Percentiles rank a stretch among this genome's conserved stretches.
phyloP scores from a whole-genome alignment of 306 rosid genomes.

The Argentina anserina region DNA sequence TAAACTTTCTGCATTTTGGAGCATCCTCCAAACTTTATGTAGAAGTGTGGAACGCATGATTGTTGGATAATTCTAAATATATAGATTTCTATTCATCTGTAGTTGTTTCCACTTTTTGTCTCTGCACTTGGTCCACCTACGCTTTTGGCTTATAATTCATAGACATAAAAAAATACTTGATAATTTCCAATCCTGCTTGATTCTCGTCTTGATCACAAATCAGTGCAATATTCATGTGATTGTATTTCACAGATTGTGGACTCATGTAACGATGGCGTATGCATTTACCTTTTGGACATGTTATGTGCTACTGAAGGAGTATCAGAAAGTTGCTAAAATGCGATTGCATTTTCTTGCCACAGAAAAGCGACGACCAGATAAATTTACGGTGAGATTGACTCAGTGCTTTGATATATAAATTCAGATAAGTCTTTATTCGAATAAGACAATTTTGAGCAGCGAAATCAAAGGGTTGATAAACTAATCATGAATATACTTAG shows the following conservation, averaged over 20 bases:
- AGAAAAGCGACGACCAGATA: slow-evolving; percentile 80
- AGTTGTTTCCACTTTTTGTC: not conserved
- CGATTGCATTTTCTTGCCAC: slow-evolving; percentile 81
- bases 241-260: slow-evolving; percentile 63
- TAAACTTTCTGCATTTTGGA: not conserved
- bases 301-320: slow-evolving; percentile 70
- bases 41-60: not conserved
- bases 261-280: slow-evolving; percentile 77
- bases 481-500: not conserved
- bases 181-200: not conserved
- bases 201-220: not conserved
- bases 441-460: not conserved
- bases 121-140: not conserved
- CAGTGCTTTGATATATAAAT: not conserved
- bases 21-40: not conserved
- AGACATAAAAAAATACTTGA: not conserved
- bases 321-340: slow-evolving; percentile 65
- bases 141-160: not conserved
- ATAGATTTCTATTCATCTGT: not conserved
- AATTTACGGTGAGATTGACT: slow-evolving; percentile 60
- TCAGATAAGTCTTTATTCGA: not conserved
- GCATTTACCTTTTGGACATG: slow-evolving; percentile 85
- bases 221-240: slow-evolving; percentile 7
- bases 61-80: not conserved
- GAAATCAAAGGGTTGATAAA: not conserved